Evolutionary conservation across 352 stramenopile species (phyloP).

Genomic region (Phytophthora ohioensis): DNA sequence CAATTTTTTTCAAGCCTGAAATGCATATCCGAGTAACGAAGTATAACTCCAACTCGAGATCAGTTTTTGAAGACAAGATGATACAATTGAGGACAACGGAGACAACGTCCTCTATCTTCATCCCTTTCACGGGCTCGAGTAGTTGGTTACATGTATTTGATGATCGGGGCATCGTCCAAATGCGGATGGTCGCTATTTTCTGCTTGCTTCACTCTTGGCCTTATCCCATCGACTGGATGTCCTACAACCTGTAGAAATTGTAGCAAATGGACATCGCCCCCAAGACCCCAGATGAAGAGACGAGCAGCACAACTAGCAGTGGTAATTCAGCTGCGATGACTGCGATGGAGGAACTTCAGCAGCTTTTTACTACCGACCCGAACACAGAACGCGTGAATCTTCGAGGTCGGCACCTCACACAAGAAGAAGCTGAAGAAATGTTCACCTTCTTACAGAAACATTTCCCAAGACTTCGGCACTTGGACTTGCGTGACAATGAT

Average conservation of each 20-base stretch:
- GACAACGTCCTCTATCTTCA: conserved; percentile 1
- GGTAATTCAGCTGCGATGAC: conserved; percentile 40
- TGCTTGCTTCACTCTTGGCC: conserved; percentile 17
- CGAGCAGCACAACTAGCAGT: conserved; percentile 30
- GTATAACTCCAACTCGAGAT: neutral
- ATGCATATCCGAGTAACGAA: no score
- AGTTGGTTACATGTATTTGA: conserved; percentile 28
- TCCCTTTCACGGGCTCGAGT: neutral
- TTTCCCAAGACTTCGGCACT: conserved; percentile 56
- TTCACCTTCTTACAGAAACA: conserved; percentile 52
- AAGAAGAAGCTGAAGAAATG: conserved; percentile 33
- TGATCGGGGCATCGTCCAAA: conserved; percentile 19
- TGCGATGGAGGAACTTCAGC: conserved; percentile 59
- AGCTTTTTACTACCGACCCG: conserved; percentile 47
- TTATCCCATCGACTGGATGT: conserved; percentile 32
- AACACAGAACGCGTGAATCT: conserved; percentile 58
- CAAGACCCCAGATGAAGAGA: conserved; percentile 23
- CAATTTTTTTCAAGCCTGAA: no score
- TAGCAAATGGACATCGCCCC: conserved; percentile 24
- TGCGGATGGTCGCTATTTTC: conserved; percentile 37
- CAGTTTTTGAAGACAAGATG: neutral
- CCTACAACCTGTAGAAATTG: conserved; percentile 10
- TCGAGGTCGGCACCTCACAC: conserved; percentile 40
- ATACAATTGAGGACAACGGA: conserved; percentile 10
- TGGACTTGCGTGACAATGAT: conserved; percentile 69